Evolutionary conservation across 2,329 filamentous ascomycete genomes (phyloP), one percentile per base, ranked within the genome.

Genomic region (Botryotinia calthae): DNA sequence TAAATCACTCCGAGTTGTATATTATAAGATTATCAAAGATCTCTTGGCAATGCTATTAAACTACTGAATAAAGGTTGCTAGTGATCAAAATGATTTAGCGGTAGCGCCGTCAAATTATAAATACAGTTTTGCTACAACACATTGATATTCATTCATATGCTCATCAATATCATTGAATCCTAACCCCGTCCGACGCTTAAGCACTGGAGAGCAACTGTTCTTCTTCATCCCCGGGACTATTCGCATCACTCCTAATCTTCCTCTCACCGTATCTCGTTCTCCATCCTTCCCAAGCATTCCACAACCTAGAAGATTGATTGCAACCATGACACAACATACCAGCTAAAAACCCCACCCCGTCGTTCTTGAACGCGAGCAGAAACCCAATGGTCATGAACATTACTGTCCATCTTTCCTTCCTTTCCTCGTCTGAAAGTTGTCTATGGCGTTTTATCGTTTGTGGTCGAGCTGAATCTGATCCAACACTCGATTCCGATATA

Each of bases 311-410:
- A 46, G 72, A 74, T 46, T 74, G 74, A 77, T 94, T 92, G 0
- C 89, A 88, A 82, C 87, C 91, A 82, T 95, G 89, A 81, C 94
- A 97, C 5, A 93, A 81, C 85, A 97, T 88, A 0, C 95, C 95
- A 0, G 91, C 93, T 22, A 92, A 74, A 78, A 98, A 97, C 0
- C 95, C 95, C 9, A 97, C 88, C 0, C 91, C 94, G 82, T 97
- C 95, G 79, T 98, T 98, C 81, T 90, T 92, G 79, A 97, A 97
- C 0, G 93, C 94, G 67, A 98, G 82, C 71, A 97, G 87, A 4
- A 91, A 88, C 0, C 93, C 94, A 14, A 93, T 89, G 0, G 95
- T 98, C 75, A 95, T 91, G 73, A 97, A 86, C 94, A 98, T 97
- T 0, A 97, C 91, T 34, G 90, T 93, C 92, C 93, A 97, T 73